phyloP scores from a whole-genome alignment of 2,329 filamentous ascomycete species.

The Periconia macrospinosa region DNA sequence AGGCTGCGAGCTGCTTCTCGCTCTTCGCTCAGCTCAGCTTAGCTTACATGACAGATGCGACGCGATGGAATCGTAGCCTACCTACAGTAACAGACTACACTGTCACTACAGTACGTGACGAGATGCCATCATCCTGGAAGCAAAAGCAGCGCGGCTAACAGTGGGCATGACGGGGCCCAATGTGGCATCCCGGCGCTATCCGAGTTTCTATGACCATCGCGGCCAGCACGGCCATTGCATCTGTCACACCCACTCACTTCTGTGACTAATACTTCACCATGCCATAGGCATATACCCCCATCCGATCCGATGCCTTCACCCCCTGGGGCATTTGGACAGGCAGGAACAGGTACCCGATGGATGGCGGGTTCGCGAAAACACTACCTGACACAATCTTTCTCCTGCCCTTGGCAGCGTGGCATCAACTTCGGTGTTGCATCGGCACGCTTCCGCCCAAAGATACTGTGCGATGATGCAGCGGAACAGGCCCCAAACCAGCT shows the following conservation, averaged over 20 bases:
- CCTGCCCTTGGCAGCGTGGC: neutral
- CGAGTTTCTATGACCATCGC: constrained; percentile 1
- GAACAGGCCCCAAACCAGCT: too few relatives aligned
- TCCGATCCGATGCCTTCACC: neutral
- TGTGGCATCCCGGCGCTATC: constrained; percentile 28
- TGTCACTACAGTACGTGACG: too few relatives aligned
- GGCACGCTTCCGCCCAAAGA: neutral
- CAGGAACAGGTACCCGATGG: too few relatives aligned
- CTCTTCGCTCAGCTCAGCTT: neutral
- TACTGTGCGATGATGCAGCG: too few relatives aligned
- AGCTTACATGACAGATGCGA: neutral
- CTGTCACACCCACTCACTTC: constrained; percentile 23
- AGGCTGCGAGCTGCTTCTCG: neutral
- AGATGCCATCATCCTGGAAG: neutral
- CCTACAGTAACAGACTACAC: too few relatives aligned
- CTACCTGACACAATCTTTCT: neutral
- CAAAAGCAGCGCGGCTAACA: neutral
- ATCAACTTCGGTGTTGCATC: constrained; percentile 1
- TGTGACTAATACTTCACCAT: too few relatives aligned
- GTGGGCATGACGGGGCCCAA: constrained; percentile 13
- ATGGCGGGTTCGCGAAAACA: neutral
- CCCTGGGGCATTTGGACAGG: neutral
- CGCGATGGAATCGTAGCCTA: too few relatives aligned
- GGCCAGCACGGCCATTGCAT: neutral
- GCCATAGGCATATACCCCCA: too few relatives aligned